Evolutionary conservation across 495 filamentous ascomycete genomes (phyloP).

Genomic region (Lichenothelia convexa): DNA sequence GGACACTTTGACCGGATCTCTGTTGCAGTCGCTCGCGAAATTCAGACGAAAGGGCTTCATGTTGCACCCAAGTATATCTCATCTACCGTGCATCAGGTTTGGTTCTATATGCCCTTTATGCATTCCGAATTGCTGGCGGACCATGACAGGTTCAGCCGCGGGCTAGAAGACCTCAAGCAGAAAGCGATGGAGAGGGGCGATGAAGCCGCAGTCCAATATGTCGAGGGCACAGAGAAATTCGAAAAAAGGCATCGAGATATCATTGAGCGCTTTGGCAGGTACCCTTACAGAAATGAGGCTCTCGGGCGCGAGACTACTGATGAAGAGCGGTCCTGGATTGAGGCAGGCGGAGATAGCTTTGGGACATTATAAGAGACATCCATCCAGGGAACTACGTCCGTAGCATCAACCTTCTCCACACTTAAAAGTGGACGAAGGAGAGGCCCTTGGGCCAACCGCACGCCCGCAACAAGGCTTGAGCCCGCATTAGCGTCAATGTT

Average conservation of each 20-base stretch:
- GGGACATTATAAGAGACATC: no score
- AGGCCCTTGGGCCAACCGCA: no score
- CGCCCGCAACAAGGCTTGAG: no score
- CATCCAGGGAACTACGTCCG: no score
- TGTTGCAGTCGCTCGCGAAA: conserved; percentile 8
- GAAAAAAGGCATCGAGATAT: conserved; percentile 17
- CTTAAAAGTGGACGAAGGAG: no score
- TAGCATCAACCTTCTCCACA: no score
- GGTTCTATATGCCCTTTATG: conserved; percentile 27
- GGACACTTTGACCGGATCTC: conserved; percentile 29
- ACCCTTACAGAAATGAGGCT: conserved; percentile 22
- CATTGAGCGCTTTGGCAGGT: conserved; percentile 22
- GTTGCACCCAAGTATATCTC: neutral
- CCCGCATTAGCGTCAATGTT: no score
- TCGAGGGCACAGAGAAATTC: conserved; percentile 2
- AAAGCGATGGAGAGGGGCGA: conserved; percentile 10
- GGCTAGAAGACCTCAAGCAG: conserved; percentile 9
- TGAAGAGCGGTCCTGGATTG: conserved; percentile 19
- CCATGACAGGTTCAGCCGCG: conserved; percentile 12
- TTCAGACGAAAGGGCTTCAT: neutral
- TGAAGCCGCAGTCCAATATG: conserved; percentile 3
- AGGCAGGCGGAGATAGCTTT: conserved; percentile 21
- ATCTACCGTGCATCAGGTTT: conserved; percentile 14
- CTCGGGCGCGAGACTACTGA: conserved; percentile 17
- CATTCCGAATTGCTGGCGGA: conserved; percentile 24